A percentile compares a stretch with the other conserved stretches of the same genome.
phyloP scores from a whole-genome alignment of 2,329 filamentous ascomycete species.

The Fusarium sp. region DNA sequence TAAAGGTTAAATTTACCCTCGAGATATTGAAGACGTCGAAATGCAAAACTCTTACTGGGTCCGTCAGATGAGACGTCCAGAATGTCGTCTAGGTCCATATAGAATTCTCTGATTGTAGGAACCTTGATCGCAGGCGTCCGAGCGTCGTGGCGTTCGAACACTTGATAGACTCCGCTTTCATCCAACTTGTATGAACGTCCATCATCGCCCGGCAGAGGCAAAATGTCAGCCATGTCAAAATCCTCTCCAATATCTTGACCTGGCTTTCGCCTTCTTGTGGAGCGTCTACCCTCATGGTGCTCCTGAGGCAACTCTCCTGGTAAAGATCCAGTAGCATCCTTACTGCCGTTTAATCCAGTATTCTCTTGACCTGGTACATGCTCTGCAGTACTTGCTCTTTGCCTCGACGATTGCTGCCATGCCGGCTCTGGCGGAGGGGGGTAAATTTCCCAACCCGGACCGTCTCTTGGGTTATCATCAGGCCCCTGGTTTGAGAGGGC shows the following conservation, averaged over 20 bases:
- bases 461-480: slow-evolving; percentile 89
- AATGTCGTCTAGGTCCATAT: slow-evolving; percentile 91
- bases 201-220: slow-evolving; percentile 77
- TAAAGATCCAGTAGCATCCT: slow-evolving; percentile 12
- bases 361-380: slow-evolving; percentile 39
- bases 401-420: slow-evolving; percentile 65
- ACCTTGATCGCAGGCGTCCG: slow-evolving; percentile 80
- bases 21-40: slow-evolving; percentile 91
- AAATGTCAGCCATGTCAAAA: slow-evolving; percentile 82
- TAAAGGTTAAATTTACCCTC: slow-evolving; percentile 99
- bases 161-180: slow-evolving; percentile 88
- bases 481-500: slow-evolving; percentile 83
- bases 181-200: slow-evolving; percentile 84
- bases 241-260: slow-evolving; percentile 93
- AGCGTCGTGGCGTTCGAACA: slow-evolving; percentile 78
- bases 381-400: slow-evolving; percentile 21
- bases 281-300: slow-evolving; percentile 54
- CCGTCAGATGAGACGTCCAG: slow-evolving; percentile 93
- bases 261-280: slow-evolving; percentile 78
- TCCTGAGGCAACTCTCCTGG: slow-evolving; percentile 34
- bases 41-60: slow-evolving; percentile 96
- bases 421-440: slow-evolving; percentile 91
- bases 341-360: slow-evolving; percentile 17
- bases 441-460: slow-evolving; percentile 86
- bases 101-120: slow-evolving; percentile 95